phyloP scores from a whole-genome alignment of 169 alveolate genomes.

The Plasmodium ovale region DNA sequence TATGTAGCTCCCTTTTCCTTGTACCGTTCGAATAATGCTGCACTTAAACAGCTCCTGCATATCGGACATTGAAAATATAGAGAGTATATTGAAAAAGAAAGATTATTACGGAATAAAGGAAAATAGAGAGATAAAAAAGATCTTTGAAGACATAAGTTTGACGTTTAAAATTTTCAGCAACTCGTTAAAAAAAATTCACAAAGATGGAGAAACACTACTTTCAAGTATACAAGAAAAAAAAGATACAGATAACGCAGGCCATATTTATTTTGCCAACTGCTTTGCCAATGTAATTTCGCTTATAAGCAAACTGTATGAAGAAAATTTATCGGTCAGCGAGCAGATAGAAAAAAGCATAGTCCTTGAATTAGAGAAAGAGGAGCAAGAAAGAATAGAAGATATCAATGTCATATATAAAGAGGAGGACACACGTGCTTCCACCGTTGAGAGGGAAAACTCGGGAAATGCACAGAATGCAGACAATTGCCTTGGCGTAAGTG shows the following conservation, averaged over 20 bases:
- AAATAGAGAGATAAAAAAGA: conserved; percentile 49
- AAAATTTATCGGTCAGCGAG: conserved; percentile 41
- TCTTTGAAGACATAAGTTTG: conserved; percentile 33
- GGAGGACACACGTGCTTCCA: neutral
- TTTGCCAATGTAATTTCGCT: conserved; percentile 48
- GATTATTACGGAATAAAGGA: conserved; percentile 60
- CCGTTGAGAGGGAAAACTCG: neutral
- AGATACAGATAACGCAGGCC: conserved; percentile 11
- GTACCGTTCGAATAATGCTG: conserved; percentile 37
- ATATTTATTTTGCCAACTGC: conserved; percentile 34
- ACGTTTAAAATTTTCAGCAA: conserved; percentile 49
- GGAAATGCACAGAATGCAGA: neutral
- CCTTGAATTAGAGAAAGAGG: conserved; percentile 50
- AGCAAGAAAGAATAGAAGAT: conserved; percentile 23
- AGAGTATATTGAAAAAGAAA: conserved; percentile 24
- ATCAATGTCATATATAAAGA: conserved; percentile 39
- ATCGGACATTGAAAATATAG: conserved; percentile 58
- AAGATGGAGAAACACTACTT: conserved; percentile 25
- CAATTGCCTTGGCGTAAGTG: neutral
- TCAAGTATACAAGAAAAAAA: conserved; percentile 6
- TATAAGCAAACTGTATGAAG: conserved; percentile 33
- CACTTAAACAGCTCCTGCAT: conserved; percentile 54
- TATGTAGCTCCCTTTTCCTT: neutral
- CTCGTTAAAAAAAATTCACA: conserved; percentile 55
- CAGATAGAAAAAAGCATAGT: conserved; percentile 37